Evolutionary conservation across 2,329 filamentous ascomycete genomes (phyloP).

Genomic region (Lasiodiplodia sp.): DNA sequence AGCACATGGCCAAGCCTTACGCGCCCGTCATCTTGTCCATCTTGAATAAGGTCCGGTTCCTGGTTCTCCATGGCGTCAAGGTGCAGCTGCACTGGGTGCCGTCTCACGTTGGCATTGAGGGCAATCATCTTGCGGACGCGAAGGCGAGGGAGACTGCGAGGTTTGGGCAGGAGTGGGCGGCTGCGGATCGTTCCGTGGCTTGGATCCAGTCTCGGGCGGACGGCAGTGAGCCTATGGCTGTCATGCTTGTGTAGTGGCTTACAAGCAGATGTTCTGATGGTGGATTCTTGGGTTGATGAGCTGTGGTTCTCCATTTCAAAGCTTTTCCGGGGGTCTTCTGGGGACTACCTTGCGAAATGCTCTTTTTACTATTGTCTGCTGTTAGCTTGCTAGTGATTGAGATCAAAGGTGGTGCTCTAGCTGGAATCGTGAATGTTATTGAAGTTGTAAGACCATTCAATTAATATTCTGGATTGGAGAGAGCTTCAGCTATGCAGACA

Average conservation of each 20-base stretch:
- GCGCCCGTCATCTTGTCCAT: background rate
- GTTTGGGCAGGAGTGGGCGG: background rate
- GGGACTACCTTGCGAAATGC: background rate
- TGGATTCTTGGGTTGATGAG: too few species aligned
- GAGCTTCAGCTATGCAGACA: too few species aligned
- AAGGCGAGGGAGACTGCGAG: background rate
- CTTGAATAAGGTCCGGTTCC: background rate
- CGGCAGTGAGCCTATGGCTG: background rate
- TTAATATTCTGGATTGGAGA: too few species aligned
- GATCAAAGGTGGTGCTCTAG: too few species aligned
- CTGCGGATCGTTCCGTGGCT: background rate
- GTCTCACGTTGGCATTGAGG: background rate
- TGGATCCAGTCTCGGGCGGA: background rate
- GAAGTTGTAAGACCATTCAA: too few species aligned
- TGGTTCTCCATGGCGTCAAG: background rate
- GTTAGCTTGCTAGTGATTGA: too few species aligned
- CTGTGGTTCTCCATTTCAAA: background rate
- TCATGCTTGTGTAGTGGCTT: background rate
- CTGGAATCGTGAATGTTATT: too few species aligned
- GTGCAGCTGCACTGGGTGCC: constrained; percentile 12
- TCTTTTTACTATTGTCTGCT: too few species aligned
- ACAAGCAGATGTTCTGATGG: background rate
- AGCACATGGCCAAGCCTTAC: background rate
- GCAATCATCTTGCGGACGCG: background rate
- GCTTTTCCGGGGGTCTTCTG: background rate